Evolutionary conservation across 1,284 basidiomycete genomes (phyloP).

Genomic region (Chalciporus piperatoides): DNA sequence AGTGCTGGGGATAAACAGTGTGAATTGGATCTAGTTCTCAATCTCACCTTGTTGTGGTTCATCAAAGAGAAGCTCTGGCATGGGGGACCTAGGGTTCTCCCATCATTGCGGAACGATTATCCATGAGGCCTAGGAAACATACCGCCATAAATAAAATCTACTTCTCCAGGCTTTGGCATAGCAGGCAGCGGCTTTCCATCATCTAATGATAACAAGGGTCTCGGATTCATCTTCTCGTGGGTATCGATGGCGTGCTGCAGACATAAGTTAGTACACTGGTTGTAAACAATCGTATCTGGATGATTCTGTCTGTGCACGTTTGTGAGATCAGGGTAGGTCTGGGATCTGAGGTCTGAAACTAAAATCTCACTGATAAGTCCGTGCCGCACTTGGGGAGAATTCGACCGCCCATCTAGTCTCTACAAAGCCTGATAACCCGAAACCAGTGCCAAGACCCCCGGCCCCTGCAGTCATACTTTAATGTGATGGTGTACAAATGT

Average conservation of each 20-base stretch:
- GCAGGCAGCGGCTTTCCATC: conserved; percentile 36
- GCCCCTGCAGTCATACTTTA: conserved; percentile 45
- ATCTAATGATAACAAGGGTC: conserved; percentile 38
- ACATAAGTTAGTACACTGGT: conserved; percentile 58
- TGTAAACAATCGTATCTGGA: conserved; percentile 53
- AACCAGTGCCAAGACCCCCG: conserved; percentile 64
- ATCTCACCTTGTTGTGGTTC: conserved; percentile 53
- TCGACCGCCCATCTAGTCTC: conserved; percentile 67
- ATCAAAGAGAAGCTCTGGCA: conserved; percentile 66
- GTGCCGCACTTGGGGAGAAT: conserved; percentile 56
- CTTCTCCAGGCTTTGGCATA: conserved; percentile 54
- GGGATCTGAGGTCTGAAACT: not conserved
- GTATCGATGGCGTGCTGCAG: conserved; percentile 52
- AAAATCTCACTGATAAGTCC: conserved; percentile 50
- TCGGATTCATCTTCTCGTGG: conserved; percentile 38
- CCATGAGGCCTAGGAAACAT: conserved; percentile 19
- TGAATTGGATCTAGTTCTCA: not conserved
- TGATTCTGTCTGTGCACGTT: conserved; percentile 51
- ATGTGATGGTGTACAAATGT: conserved; percentile 3
- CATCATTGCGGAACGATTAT: conserved; percentile 2
- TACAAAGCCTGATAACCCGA: conserved; percentile 55
- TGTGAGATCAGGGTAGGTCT: conserved; percentile 5
- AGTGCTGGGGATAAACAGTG: not conserved
- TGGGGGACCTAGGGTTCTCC: conserved; percentile 50
- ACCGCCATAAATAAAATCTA: conserved; percentile 73